Conservation (phyloP, 129 eudicot species). For the Arctium lappa region DNA sequence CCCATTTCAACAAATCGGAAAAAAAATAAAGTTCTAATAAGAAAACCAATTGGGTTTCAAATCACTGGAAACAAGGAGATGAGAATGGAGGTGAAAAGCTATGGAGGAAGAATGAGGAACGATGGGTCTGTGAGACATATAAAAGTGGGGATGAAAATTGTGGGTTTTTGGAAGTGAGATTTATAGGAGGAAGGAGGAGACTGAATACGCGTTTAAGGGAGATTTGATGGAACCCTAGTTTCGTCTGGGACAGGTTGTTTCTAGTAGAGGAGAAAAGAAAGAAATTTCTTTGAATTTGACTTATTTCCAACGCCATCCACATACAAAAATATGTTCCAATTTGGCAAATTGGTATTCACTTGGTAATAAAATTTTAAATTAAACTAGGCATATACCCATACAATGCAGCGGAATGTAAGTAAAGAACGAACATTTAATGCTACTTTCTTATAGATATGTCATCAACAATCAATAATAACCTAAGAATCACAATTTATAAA, state of each 20-base stretch:
- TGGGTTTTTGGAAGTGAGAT: slow-evolving; percentile 2
- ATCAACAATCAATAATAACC: too few species aligned
- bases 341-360: neutral
- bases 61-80: slow-evolving; percentile 37
- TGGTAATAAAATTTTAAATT: neutral
- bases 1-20: slow-evolving; percentile 32
- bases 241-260: slow-evolving; percentile 24
- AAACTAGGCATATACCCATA: too few species aligned
- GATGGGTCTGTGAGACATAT: slow-evolving; percentile 47
- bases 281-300: slow-evolving; percentile 9
- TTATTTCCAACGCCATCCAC: slow-evolving; percentile 9
- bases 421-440: too few species aligned
- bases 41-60: slow-evolving; percentile 34
- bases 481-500: too few species aligned
- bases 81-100: slow-evolving; percentile 38
- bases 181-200: slow-evolving; percentile 6
- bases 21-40: neutral
- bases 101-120: slow-evolving; percentile 44
- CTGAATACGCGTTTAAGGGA: slow-evolving; percentile 12
- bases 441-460: too few species aligned
- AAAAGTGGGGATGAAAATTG: neutral
- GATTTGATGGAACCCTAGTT: slow-evolving; percentile 10
- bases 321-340: slow-evolving; percentile 6
- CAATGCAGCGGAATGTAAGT: too few species aligned
- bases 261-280: neutral